Evolutionary conservation across 2,329 filamentous ascomycete species (phyloP).

Genomic region (Exophiala calicioides): DNA sequence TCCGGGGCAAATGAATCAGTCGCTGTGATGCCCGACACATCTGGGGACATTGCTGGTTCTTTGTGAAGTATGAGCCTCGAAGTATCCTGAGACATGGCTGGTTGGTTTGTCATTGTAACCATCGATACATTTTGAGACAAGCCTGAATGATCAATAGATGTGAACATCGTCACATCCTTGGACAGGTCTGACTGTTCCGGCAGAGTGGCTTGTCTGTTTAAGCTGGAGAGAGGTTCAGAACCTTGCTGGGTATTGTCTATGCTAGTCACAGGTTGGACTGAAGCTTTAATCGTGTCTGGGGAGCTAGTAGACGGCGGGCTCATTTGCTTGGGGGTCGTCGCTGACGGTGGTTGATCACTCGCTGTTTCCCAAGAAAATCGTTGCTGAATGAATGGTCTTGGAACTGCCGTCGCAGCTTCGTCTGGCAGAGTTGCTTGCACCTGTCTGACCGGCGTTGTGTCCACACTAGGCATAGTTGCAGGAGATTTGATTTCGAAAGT

Average conservation of each 20-base stretch:
- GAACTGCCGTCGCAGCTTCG: slow-evolving; percentile 1
- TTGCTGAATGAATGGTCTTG: slow-evolving; percentile 35
- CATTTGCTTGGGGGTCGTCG: slow-evolving; percentile 17
- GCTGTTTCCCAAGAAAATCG: slow-evolving; percentile 49
- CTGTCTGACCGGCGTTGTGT: background rate
- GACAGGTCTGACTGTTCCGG: too few relatives aligned
- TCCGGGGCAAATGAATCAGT: background rate
- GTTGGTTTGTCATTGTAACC: too few relatives aligned
- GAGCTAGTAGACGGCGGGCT: slow-evolving; percentile 15
- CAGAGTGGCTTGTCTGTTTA: background rate
- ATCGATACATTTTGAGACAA: too few relatives aligned
- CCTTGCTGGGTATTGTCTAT: background rate
- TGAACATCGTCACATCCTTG: too few relatives aligned
- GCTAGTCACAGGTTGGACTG: slow-evolving; percentile 1
- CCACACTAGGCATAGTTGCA: background rate
- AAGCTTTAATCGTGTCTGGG: slow-evolving; percentile 16
- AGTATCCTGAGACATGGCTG: too few relatives aligned
- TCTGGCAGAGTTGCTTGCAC: slow-evolving; percentile 1
- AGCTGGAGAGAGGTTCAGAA: too few relatives aligned
- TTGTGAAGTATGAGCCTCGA: too few relatives aligned
- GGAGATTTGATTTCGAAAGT: background rate
- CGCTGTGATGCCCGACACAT: too few relatives aligned
- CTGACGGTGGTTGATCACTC: slow-evolving; percentile 12
- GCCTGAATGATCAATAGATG: too few relatives aligned
- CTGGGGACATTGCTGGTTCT: too few relatives aligned